Evolutionary conservation across 495 filamentous ascomycete species (phyloP), one percentile per base, ranked within the genome.

Genomic region (Sordaria brevicollis): DNA sequence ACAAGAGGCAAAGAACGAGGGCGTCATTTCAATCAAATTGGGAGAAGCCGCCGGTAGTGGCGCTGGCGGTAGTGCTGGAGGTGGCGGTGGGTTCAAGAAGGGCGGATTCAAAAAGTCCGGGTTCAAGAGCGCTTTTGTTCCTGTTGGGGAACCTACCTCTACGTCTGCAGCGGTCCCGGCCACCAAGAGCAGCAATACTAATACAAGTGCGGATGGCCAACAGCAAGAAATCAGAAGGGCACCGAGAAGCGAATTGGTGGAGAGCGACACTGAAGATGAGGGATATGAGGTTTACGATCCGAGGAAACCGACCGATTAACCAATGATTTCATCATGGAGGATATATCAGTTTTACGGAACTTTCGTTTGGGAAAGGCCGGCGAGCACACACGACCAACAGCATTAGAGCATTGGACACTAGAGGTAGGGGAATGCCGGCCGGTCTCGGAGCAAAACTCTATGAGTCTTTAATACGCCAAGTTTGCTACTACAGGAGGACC

Each of bases 1-100:
- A 74, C 89, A 90, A 35, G 91, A 93, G 78, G 86, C 87, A 67
- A 90, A 90, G 73, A 87, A 89, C 35, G 89, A 91, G 74, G 86
- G 86, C 4, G 77, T 89, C 17, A 85, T 89, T 66, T 83, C 80
- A 31, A 88, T 89, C 72, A 87, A 89, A 77, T 75, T 87, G 7
- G 83, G 84, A 38, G 77, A 78, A 9, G 78, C 78, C 8, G 70
- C 76, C 4, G 75, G 68, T 21, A 36, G 69, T 5, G 66, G 69
- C 4, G 65, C 66, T 33, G 65, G 33, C 15, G 25, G 49, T n/a
- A 70, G 66, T 65, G 73, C 74, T 5, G 72, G 67, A 5, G 74
- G 62, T 10, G 75, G 74, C 19, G 79, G 77, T 9, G 86, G 85
- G 0, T 87, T 87, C 70, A 88, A 88, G 72, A 88, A 85, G 76